Evolutionary conservation across 106 monocot genomes (phyloP), one percentile per base, ranked within the genome.

Genomic region (Amphibolis antarctica): DNA sequence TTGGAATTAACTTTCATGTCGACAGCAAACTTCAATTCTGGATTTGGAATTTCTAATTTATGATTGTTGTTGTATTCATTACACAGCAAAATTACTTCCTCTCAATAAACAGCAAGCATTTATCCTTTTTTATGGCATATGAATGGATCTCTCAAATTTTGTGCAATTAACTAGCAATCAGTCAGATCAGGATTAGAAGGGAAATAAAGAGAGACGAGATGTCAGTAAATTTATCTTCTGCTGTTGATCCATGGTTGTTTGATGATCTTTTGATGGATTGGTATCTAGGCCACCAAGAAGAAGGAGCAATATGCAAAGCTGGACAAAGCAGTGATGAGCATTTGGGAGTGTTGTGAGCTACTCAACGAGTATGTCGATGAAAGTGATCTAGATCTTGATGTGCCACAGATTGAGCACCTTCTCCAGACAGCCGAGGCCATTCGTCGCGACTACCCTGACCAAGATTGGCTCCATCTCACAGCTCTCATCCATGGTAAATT

Each of bases 351-450:
- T 53, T 72, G 71, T 42, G 80, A 80, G 59, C 59, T 80, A 1
- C 71, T 80, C 13, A 80, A 80, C 15, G 75, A 75, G 68, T 72
- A 76, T 53, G 44, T 80, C 14, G 80, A 80, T 44, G 80, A 80
- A 64, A 75, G 75, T 36, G 80, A 80, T 46, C 80, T 71, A 0
- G 75, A 80, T 23, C 75, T 75, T 20, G 80, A 80, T 28, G 75
- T 72, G 57, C 75, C 75, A 12, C 80, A 80, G 68, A 80, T 80
- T 19, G 80, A 80, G 68, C 75, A 80, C 59, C 70, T 75, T 10
- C 64, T 80, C 12, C 80, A 80, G 71, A 64, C 80, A 5, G 75
- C 80, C n/a, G 80, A 80, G 48, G 80, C 80, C 49, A 72, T 76
- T 20, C 66, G 80, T 0, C 25, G 71, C 9, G 80, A 80, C 46